Evolutionary conservation across 1,139 yeast genomes (phyloP), one percentile per base, ranked within the genome.

Genomic region (Blastobotrys indianensis): DNA sequence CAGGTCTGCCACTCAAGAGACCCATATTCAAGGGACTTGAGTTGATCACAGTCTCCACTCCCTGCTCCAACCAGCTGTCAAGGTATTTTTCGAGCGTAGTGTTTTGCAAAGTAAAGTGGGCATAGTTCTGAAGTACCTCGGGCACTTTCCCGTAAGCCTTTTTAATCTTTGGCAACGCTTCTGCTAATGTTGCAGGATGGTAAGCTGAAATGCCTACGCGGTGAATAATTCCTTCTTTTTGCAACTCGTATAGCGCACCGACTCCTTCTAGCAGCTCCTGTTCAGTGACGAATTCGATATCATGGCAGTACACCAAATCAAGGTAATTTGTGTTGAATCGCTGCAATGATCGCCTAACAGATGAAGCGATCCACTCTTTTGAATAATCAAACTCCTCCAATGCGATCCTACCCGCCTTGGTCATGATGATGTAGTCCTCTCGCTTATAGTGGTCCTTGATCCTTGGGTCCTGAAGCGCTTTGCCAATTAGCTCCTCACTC

Each of bases 11-110:
- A 50, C 94, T 74, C 48, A 88, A 70, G 48, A 88, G 65, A 2
- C 95, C 85, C 97, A 88, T 88, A 46, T 90, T 79, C 52, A 88
- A 70, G 38, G 92, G 87, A 1, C 94, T 84, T 1, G 92, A 96
- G 59, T 85, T 85, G 61, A 82, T 66, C 13, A 88, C 64, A 49
- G 72, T 65, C 52, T 74, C 70, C 28, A 88, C 68, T 1, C 79
- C 77, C 23, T 82, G 76, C 1, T 54, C 47, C 42, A 73, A 63
- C 56, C 87, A 79, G 41, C 66, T 67, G 6, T 73, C 72, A 52
- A 74, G 70, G 55, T 74, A 75, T 0, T 74, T 67, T 32, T 73
- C 68, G 37, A 86, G 67, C 6, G 56, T 62, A 11, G 76, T 74
- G 64, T 87, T 87, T 61, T 88, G 97, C 41, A 88, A 65, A 58